Evolutionary conservation across 441 rosid genomes (phyloP).

Genomic region (Theobroma grandiflorum): DNA sequence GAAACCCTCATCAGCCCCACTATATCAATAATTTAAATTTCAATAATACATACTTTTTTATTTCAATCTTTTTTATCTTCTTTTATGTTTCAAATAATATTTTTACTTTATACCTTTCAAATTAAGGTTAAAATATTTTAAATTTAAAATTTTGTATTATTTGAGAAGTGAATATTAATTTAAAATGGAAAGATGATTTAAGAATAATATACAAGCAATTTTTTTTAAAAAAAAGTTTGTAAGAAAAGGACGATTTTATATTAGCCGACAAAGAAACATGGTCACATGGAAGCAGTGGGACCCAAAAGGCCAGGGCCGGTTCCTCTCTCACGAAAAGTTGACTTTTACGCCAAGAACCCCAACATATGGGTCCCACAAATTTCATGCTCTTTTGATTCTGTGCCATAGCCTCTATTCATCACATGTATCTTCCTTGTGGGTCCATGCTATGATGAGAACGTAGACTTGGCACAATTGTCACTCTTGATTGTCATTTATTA

Average conservation of each 20-base stretch:
- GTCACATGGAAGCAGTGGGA: constrained; percentile 16
- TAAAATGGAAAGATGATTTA: too few species aligned
- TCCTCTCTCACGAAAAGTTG: constrained; percentile 30
- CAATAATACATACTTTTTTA: too few species aligned
- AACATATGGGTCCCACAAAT: constrained; percentile 35
- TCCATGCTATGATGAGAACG: not conserved
- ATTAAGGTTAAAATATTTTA: too few species aligned
- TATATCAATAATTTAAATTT: too few species aligned
- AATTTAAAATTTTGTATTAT: too few species aligned
- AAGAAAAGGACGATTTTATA: not conserved
- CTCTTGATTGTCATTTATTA: not conserved
- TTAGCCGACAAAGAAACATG: constrained; percentile 21
- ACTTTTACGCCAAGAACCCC: constrained; percentile 35
- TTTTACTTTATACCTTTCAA: too few species aligned
- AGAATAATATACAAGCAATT: too few species aligned
- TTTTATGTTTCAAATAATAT: too few species aligned
- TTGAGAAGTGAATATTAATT: too few species aligned
- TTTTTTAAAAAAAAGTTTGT: too few species aligned
- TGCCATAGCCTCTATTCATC: not conserved
- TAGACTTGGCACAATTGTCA: not conserved
- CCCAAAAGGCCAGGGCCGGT: not conserved
- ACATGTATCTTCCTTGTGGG: not conserved
- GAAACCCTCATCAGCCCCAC: not conserved
- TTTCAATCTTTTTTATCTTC: too few species aligned
- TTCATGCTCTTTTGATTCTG: not conserved